Conservation (phyloP, 192 early-diverging fungal genomes). For the Mortierella alpina region DNA sequence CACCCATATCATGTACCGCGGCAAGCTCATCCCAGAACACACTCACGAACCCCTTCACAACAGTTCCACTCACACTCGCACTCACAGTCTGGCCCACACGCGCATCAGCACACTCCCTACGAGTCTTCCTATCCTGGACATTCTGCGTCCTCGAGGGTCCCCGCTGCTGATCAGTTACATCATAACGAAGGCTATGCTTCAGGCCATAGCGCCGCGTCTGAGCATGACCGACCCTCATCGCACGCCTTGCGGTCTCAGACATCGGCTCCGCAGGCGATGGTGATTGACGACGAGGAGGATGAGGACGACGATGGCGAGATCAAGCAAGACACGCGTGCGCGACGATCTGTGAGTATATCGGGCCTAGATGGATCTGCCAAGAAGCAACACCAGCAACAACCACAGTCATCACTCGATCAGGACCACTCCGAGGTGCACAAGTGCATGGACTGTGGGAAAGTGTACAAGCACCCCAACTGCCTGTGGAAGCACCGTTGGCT, state of each 20-base stretch:
- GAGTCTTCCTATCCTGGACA: neutral
- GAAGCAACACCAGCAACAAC: slow-evolving; percentile 5
- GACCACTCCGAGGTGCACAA: slow-evolving; percentile 31
- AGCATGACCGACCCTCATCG: neutral
- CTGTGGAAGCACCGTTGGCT: slow-evolving; percentile 74
- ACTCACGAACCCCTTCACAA: slow-evolving; percentile 12
- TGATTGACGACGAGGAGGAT: slow-evolving; percentile 35
- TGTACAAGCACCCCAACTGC: slow-evolving; percentile 52
- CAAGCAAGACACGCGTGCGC: slow-evolving; percentile 18
- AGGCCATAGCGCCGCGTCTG: too few species aligned
- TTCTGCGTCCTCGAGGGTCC: neutral
- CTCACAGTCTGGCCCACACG: slow-evolving; percentile 2
- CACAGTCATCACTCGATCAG: neutral
- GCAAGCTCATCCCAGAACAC: slow-evolving; percentile 4
- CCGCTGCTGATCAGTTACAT: too few species aligned
- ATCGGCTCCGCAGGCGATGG: slow-evolving; percentile 1
- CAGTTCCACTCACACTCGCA: neutral
- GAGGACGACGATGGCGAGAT: slow-evolving; percentile 51
- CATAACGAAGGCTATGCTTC: too few species aligned
- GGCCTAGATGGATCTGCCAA: neutral
- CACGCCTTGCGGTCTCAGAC: slow-evolving; percentile 1
- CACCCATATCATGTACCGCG: slow-evolving; percentile 1
- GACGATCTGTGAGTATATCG: neutral
- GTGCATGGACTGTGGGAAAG: slow-evolving; percentile 46
- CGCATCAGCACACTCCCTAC: slow-evolving; percentile 2